These are phyloP conservation scores for Amanita phalloides DNA, from an alignment of 768 basidiomycete species.

Conservation along the genomic window DNA sequence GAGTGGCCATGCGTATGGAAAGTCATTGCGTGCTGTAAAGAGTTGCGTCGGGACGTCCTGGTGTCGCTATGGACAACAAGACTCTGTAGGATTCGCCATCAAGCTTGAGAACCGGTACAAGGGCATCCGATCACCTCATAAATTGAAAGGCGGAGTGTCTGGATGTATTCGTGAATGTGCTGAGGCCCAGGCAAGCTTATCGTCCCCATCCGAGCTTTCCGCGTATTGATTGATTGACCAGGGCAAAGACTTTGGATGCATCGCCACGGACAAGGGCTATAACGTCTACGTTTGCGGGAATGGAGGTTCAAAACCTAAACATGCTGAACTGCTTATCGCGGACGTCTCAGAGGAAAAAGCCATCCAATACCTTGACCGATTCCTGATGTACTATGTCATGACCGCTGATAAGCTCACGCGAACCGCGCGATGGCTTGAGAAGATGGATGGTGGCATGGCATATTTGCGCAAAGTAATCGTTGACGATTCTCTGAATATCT, in stretches of 20 bases:
- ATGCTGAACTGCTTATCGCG: constrained; percentile 53
- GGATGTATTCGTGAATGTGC: constrained; percentile 72
- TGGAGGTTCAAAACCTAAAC: constrained; percentile 50
- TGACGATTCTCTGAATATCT: constrained; percentile 65
- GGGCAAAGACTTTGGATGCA: constrained; percentile 56
- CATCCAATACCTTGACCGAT: constrained; percentile 52
- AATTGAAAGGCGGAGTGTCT: constrained; percentile 67
- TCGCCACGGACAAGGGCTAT: constrained; percentile 76
- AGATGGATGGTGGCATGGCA: constrained; percentile 58
- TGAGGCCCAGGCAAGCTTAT: constrained; percentile 43
- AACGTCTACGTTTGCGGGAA: constrained; percentile 67
- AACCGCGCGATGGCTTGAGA: constrained; percentile 67
- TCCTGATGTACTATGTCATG: constrained; percentile 58
- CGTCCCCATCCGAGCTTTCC: background rate
- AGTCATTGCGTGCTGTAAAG: constrained; percentile 63
- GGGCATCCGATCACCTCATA: constrained; percentile 60
- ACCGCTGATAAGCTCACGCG: constrained; percentile 64
- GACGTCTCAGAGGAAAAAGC: constrained; percentile 57
- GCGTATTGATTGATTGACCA: background rate
- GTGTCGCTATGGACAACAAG: constrained; percentile 67
- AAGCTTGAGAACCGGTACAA: constrained; percentile 64
- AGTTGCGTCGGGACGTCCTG: constrained; percentile 65
- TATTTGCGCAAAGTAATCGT: constrained; percentile 55
- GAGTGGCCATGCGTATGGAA: constrained; percentile 69
- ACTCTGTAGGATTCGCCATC: constrained; percentile 66